Evolutionary conservation across 2,329 filamentous ascomycete species (phyloP).

Genomic region (Camptophora hylomeconis): DNA sequence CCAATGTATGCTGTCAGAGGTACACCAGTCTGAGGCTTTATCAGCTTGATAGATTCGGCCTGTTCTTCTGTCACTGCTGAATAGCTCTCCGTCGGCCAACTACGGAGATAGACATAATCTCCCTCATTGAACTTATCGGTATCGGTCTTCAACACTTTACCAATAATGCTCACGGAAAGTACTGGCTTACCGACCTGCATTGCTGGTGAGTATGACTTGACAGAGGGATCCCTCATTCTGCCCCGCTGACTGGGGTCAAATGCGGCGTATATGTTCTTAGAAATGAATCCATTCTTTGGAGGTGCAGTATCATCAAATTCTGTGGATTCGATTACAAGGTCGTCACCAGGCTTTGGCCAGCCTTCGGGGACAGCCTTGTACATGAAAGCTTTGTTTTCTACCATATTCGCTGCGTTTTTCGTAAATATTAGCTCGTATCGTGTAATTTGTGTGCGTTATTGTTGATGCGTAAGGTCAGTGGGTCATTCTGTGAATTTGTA

Average conservation of each 20-base stretch:
- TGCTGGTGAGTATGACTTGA: conserved; percentile 50
- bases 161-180: conserved; percentile 41
- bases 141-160: conserved; percentile 54
- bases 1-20: conserved; percentile 61
- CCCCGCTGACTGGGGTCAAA: conserved; percentile 69
- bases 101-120: conserved; percentile 32
- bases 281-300: conserved; percentile 48
- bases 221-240: conserved; percentile 49
- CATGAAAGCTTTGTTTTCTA: conserved; percentile 59
- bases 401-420: conserved; percentile 9
- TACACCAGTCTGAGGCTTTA: conserved; percentile 40
- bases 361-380: conserved; percentile 58
- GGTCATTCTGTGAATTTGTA: no score
- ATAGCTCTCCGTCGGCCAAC: conserved; percentile 48
- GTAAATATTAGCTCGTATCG: no score
- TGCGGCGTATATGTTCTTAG: conserved; percentile 55
- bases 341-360: conserved; percentile 55
- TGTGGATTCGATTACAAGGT: conserved; percentile 54
- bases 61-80: conserved; percentile 36
- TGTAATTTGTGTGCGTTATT: no score
- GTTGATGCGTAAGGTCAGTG: no score
- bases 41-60: no score
- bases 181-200: conserved; percentile 49
- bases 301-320: conserved; percentile 48
- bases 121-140: conserved; percentile 45